Evolutionary conservation across 805 yeast genomes (phyloP).

Genomic region (Kluyveromyces siamensis): DNA sequence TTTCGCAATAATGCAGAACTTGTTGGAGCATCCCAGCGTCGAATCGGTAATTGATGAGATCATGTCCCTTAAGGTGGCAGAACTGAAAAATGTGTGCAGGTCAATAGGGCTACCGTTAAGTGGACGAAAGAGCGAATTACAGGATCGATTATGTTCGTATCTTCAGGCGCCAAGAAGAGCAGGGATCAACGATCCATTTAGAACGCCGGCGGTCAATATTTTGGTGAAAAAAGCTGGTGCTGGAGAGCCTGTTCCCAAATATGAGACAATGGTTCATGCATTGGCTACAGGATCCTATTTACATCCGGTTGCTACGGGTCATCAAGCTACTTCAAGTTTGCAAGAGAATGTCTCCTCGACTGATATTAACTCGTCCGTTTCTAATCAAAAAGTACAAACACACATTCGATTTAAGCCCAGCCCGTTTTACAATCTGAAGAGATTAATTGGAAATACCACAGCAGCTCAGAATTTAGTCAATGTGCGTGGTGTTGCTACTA

Average conservation of each 20-base stretch:
- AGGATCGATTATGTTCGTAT: constrained; percentile 42
- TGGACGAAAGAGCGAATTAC: constrained; percentile 57
- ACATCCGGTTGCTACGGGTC: constrained; percentile 20
- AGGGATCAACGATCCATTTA: constrained; percentile 34
- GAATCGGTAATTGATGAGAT: constrained; percentile 27
- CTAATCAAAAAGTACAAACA: constrained; percentile 1
- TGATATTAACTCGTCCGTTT: background rate
- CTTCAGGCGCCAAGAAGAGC: constrained; percentile 34
- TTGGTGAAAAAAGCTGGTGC: constrained; percentile 32
- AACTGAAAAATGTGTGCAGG: constrained; percentile 45
- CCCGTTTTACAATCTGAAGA: constrained; percentile 45
- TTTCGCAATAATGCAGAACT: background rate
- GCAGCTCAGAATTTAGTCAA: constrained; percentile 34
- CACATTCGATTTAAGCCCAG: constrained; percentile 36
- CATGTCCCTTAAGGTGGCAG: constrained; percentile 37
- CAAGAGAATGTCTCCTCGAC: background rate
- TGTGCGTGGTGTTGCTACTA: constrained; percentile 37
- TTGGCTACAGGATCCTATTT: constrained; percentile 14
- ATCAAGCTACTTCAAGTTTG: constrained; percentile 10
- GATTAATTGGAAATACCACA: constrained; percentile 41
- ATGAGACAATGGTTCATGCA: constrained; percentile 23
- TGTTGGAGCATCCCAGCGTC: background rate
- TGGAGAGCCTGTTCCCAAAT: constrained; percentile 33
- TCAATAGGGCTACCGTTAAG: constrained; percentile 38
- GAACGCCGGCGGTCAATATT: constrained; percentile 37